Base-by-base conservation (phyloP, 805 yeast genomes). In the Ogataea chonburiensis region DNA sequence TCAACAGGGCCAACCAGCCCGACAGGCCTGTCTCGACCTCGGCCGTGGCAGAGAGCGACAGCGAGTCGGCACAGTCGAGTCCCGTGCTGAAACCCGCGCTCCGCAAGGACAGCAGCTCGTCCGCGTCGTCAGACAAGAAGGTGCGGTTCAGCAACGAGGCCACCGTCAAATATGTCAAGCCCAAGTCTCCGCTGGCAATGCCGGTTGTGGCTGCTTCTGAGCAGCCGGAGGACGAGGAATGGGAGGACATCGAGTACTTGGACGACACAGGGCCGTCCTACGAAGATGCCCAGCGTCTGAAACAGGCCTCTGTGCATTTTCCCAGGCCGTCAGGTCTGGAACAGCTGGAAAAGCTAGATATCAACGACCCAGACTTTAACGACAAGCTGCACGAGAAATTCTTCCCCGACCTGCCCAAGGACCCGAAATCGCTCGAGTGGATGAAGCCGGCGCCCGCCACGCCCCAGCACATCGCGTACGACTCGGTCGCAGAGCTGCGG, bases 371-470 rank as follows among this genome's bases (percentile, higher is more conserved):
- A 1, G 71, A 81, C 8, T 89, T 89, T 56, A 73, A 79, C 47
- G 79, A 79, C 17, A 81, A 87, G 52, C 64, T 93, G 34, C 93
- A 88, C 52, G 83, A 79, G 17, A 85, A 84, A 53, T 91, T 77
- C 62, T 93, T 80, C 62, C 97, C 99, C 1, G 91, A 88, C 47
- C 66, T 93, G 33, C 96, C 96, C 2, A 77, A 69, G 31, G 95
- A 93, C 47, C 74, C 86, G 0, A 79, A 77, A 25, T 83, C 86
- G 50, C 60, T 93, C 38, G 84, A 88, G 41, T 93, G 99, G 99
- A 89, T 89, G 96, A 73, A 81, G 39, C 79, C 85, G 2, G 74
- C 81, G 1, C 67, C 73, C 17, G 69, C 73, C 1, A 60, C 63
- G 16, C 61, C 64, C 0, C 37, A 46, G 0, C 53, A 60, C 48